Evolutionary conservation across 2,329 filamentous ascomycete species (phyloP), one percentile per base, ranked within the genome.

Genomic region (Penicillium sp.): DNA sequence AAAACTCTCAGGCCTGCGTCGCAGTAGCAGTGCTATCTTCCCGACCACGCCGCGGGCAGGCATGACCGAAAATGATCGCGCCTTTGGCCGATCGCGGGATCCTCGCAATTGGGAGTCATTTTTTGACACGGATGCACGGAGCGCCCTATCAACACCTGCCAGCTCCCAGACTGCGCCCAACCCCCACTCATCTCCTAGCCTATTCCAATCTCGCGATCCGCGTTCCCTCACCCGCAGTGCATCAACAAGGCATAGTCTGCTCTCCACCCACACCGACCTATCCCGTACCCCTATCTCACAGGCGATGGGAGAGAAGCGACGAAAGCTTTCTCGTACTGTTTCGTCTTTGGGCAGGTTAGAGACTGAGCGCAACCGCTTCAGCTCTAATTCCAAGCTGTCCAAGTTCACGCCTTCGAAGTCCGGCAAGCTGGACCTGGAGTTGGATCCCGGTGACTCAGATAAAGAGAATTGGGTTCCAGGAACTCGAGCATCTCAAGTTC

Each of bases 41-140:
- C 78, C 81, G 53, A 75, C 83, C 58, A 85, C 82, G 4, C 76
- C 85, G n/a, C 80, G 82, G 23, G 81, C 82, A 48, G 81, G 84
- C 55, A 81, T 81, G 69, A 69, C 57, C 68, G 70, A 61, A 43
- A 67, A 65, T 53, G 69, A 75, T 37, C 76, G 87, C 18, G 76
- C 78, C 31, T 85, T 87, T 53, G 90, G 90, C 52, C 84, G 93
- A 54, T 96, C 92, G 54, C 86, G 90, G 52, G 90, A 97, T 71
- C 90, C 92, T 18, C 86, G 92, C 49, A 89, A 89, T 6, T 97
- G 93, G 93, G 90, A 96, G 68, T 91, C 91, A 54, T 92, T 89
- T 76, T 93, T 90, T 66, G 90, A 96, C 69, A 86, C 87, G 7
- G 89, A 94, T 62, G 80, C 84, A 49, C 86, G 89, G 42, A 90